Conservation (phyloP, 164 flowering plant species). For the Amborella trichopoda region DNA sequence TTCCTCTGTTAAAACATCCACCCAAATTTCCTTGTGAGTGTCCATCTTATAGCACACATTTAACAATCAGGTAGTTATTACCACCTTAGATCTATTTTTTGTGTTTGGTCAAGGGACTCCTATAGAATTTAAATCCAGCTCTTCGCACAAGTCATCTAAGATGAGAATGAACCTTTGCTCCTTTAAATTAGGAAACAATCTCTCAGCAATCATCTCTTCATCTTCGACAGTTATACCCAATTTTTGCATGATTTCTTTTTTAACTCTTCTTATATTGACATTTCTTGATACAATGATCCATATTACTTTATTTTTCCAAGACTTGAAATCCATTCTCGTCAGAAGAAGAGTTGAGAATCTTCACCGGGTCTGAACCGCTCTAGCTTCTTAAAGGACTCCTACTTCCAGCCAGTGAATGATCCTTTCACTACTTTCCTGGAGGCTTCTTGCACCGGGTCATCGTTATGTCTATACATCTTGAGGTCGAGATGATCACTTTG, state of each 20-base stretch:
- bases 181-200: neutral
- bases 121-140: neutral
- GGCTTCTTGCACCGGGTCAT: too few species aligned
- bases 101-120: conserved; percentile 3
- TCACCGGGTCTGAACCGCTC: too few species aligned
- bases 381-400: too few species aligned
- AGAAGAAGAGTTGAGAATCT: too few species aligned
- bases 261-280: neutral
- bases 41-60: conserved; percentile 6
- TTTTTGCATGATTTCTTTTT: neutral
- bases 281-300: conserved; percentile 7
- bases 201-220: neutral
- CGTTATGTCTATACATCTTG: too few species aligned
- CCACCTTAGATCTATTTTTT: conserved; percentile 1
- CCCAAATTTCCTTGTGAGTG: neutral
- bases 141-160: conserved; percentile 6
- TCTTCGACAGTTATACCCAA: neutral
- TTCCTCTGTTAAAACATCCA: neutral
- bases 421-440: too few species aligned
- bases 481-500: too few species aligned
- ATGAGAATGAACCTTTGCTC: conserved; percentile 3
- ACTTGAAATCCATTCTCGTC: too few species aligned
- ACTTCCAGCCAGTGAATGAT: too few species aligned
- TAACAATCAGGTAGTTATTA: conserved; percentile 4
- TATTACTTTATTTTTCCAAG: neutral